Evolutionary conservation across 2,329 filamentous ascomycete species (phyloP).

Genomic region (Penicillium sp.): DNA sequence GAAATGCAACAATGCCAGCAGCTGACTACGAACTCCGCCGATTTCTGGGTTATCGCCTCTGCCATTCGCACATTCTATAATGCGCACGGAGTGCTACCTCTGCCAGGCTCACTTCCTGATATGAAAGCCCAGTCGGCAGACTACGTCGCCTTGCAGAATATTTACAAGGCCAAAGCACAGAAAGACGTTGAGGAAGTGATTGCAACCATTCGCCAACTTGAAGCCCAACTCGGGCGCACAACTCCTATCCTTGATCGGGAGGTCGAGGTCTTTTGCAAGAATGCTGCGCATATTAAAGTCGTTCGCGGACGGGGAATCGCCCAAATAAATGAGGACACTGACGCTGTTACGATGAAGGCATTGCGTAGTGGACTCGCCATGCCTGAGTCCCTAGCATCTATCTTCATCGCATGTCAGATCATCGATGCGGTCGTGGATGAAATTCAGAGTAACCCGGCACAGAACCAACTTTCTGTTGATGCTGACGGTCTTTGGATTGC

Average conservation of each 20-base stretch:
- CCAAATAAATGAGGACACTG: slow-evolving; percentile 43
- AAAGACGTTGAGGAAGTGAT: slow-evolving; percentile 76
- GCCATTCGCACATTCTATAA: slow-evolving; percentile 77
- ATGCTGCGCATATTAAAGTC: slow-evolving; percentile 88
- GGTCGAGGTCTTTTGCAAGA: slow-evolving; percentile 92
- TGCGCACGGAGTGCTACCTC: slow-evolving; percentile 71
- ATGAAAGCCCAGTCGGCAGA: slow-evolving; percentile 95
- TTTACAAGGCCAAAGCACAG: slow-evolving; percentile 88
- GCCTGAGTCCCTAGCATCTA: slow-evolving; percentile 62
- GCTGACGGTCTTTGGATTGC: slow-evolving; percentile 34
- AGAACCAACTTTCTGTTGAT: slow-evolving; percentile 28
- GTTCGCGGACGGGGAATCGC: slow-evolving; percentile 65
- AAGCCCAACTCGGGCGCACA: slow-evolving; percentile 51
- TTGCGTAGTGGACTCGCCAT: slow-evolving; percentile 42
- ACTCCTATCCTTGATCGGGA: slow-evolving; percentile 64
- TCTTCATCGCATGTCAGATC: slow-evolving; percentile 66
- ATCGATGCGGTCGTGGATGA: slow-evolving; percentile 51
- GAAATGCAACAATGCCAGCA: slow-evolving; percentile 62
- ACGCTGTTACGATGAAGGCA: slow-evolving; percentile 43
- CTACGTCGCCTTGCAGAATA: slow-evolving; percentile 85
- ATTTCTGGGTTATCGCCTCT: slow-evolving; percentile 86
- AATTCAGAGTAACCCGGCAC: slow-evolving; percentile 47
- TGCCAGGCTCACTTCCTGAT: slow-evolving; percentile 86
- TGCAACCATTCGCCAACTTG: slow-evolving; percentile 59
- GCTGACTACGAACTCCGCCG: slow-evolving; percentile 51